Percentiles rank a stretch among this genome's conserved stretches.
Evolutionary conservation across 805 yeast genomes (phyloP).

Genomic region (Myxozyma mucilagina): DNA sequence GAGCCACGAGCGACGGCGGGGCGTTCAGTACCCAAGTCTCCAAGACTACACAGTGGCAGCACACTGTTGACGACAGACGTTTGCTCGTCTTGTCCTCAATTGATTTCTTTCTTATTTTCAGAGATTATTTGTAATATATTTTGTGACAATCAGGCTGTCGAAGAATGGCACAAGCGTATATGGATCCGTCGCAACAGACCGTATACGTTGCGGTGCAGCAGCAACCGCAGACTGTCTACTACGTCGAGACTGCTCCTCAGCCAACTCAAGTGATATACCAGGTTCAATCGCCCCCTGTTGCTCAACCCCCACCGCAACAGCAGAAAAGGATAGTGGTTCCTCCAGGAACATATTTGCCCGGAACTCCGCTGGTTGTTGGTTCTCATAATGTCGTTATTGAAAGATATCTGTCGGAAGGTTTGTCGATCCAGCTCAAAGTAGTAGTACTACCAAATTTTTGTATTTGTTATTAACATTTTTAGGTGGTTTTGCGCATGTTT

Average conservation of each 20-base stretch:
- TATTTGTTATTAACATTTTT: conserved; percentile 7
- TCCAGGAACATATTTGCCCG: conserved; percentile 59
- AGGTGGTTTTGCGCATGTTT: conserved; percentile 93
- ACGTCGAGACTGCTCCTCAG: conserved; percentile 5
- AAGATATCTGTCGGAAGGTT: conserved; percentile 76
- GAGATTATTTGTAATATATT: neutral
- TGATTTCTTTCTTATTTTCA: neutral
- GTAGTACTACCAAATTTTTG: neutral
- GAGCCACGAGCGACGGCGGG: neutral
- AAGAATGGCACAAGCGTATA: conserved; percentile 8
- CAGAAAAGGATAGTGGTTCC: conserved; percentile 14
- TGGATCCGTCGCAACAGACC: conserved; percentile 10
- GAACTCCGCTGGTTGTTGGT: conserved; percentile 79
- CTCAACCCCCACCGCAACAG: conserved; percentile 1
- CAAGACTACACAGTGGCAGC: neutral
- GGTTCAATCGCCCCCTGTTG: conserved; percentile 3
- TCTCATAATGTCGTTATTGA: conserved; percentile 69
- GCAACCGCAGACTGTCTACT: conserved; percentile 15
- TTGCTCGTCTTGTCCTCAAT: neutral
- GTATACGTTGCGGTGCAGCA: conserved; percentile 10
- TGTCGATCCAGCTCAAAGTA: neutral
- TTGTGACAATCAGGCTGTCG: neutral
- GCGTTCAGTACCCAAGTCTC: neutral
- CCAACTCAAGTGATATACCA: conserved; percentile 7
- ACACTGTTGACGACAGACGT: conserved; percentile 2